Base-by-base conservation (phyloP, 2,329 filamentous ascomycete species). In the Ophiostoma piceae region DNA sequence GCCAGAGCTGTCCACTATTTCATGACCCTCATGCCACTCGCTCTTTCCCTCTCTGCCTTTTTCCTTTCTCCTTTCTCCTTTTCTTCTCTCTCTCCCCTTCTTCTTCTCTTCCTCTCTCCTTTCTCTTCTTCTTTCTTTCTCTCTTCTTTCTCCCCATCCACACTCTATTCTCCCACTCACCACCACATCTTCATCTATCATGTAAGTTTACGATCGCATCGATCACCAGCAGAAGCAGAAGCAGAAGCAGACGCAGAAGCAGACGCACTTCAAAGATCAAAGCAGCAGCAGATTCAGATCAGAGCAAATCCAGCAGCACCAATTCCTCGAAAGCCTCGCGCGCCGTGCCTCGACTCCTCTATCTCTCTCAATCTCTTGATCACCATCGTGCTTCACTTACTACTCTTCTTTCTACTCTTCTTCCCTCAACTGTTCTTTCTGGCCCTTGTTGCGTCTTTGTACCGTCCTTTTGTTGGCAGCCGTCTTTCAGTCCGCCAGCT, bases 21-120 rank as follows among this genome's bases (percentile, higher is more conserved):
- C 26, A 54, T 51, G 29, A 43, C 65, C 37, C 65, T 66, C 41
- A 51, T 67, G 41, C 41, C 41, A 67, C 65, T 54, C 43, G 66
- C 66, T 54, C 66, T 43, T 67, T 51, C 66, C 66, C 43, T 67
- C 14, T 51, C 39, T 29, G 39, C 39, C 35, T 8, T 43, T 32
- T 66, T 26, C 29, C 9, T 60, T 8, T 35, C 67, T n/a, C 57
- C 60, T 9, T 29, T 39, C 14, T 39, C 14, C 37, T 11, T 60
- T 29, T 66, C 66, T 65, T 66, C 43, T 66, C 57, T 51, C 35
- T 66, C 68, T 41, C 16, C 11, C 32, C 41, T 41, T 5, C n/a
- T 66, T 26, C 19, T 19, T 16, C 37, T n/a, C 54, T 29, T 37
- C 62, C 14, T 11, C 37, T 32, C 26, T 29, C 66, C 43, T 22